Evolutionary conservation across 1,284 basidiomycete genomes (phyloP).

Genomic region (Meripilus lineatus): DNA sequence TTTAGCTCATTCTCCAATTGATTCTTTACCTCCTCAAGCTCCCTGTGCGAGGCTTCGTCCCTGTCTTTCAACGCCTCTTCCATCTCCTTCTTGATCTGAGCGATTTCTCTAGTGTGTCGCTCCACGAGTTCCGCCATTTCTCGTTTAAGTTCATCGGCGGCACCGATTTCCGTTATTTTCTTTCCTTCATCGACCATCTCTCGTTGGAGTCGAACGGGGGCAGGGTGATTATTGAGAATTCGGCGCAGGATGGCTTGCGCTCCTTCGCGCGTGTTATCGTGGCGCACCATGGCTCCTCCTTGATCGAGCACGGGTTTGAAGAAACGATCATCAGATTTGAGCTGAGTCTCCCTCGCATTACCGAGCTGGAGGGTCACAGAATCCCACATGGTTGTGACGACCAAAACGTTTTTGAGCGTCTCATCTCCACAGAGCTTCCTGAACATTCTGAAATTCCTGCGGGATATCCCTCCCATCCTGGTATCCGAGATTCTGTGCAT

Average conservation of each 20-base stretch:
- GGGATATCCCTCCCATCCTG: conserved; percentile 43
- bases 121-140: conserved; percentile 8
- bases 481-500: conserved; percentile 50
- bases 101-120: conserved; percentile 10
- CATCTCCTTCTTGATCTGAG: conserved; percentile 9
- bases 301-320: conserved; percentile 17
- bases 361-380: conserved; percentile 24
- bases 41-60: conserved; percentile 6
- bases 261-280: conserved; percentile 10
- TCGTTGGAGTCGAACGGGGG: conserved; percentile 13
- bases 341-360: conserved; percentile 9
- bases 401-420: conserved; percentile 42
- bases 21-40: conserved; percentile 7
- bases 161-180: conserved; percentile 11
- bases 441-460: conserved; percentile 45
- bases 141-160: conserved; percentile 10
- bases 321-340: conserved; percentile 8
- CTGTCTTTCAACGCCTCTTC: conserved; percentile 6
- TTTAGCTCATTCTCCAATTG: conserved; percentile 2
- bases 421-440: conserved; percentile 45
- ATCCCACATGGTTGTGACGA: conserved; percentile 51
- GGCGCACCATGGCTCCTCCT: conserved; percentile 16
- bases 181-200: conserved; percentile 17
- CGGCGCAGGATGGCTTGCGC: conserved; percentile 9
- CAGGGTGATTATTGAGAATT: conserved; percentile 10